A percentile compares a stretch with the other conserved stretches of the same genome.
Conservation (phyloP, 306 rosid species). For the Clitoria ternatea region DNA sequence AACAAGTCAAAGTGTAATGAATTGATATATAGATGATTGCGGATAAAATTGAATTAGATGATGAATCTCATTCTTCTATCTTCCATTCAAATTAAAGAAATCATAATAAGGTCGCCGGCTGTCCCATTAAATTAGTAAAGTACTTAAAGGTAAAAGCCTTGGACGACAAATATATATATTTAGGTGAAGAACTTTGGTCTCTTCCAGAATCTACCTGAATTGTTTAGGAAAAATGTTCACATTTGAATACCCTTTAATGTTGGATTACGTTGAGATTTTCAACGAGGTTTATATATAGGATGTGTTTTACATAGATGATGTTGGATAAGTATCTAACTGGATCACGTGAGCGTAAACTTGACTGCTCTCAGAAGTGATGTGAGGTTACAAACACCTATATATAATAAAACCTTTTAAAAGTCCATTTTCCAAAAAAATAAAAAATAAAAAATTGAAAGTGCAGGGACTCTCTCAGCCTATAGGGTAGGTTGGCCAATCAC, state of each 20-base stretch:
- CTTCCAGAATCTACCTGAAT: background rate
- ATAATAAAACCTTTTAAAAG: too few relatives aligned
- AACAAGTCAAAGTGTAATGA: slow-evolving; percentile 18
- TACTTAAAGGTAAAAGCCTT: background rate
- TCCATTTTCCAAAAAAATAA: too few relatives aligned
- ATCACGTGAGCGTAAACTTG: too few relatives aligned
- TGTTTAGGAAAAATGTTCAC: background rate
- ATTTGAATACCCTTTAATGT: background rate
- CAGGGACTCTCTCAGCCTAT: too few relatives aligned
- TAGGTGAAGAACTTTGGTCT: background rate
- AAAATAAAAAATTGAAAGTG: too few relatives aligned
- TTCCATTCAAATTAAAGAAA: background rate
- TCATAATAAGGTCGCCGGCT: background rate
- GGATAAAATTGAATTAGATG: background rate
- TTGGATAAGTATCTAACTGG: too few relatives aligned
- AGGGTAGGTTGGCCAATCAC: too few relatives aligned
- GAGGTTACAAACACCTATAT: background rate
- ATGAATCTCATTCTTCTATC: background rate
- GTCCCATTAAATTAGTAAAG: slow-evolving; percentile 10
- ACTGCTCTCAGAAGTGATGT: too few relatives aligned
- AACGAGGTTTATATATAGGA: background rate
- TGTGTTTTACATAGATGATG: background rate
- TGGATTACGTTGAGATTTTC: background rate
- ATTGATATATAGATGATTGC: background rate
- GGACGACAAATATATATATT: background rate